Base-by-base conservation (phyloP, 345 rosid genomes). In the Sisymbrium altissimum region DNA sequence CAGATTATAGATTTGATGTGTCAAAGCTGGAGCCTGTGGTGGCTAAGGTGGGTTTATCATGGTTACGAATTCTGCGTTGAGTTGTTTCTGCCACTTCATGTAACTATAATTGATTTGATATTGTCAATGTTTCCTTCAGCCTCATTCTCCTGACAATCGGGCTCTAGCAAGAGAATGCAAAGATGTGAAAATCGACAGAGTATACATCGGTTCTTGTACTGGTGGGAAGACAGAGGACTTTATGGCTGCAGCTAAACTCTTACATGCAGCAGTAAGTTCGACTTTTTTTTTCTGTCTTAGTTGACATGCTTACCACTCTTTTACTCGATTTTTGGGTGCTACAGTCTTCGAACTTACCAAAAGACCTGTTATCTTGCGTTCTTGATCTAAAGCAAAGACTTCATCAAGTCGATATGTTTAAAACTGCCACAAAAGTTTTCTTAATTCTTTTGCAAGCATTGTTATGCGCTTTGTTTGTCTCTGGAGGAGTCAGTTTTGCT, bases 111-210 rank as follows among this genome's bases (percentile, higher is more conserved):
- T 48, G 29, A 56, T 46, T 30, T 71, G 15, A 1, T 71, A 29
- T 13, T 54, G 43, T 69, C 36, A 4, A 48, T 21, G 19, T 30
- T 35, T 27, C 46, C 49, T 82, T 78, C 87, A 95, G 99, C 99
- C 98, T 74, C 96, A 92, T 84, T 95, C 99, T 66, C 99, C 99
- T 74, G 99, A 95, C 73, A 95, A 89, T 38, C 94, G 96, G 6
- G 97, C 97, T 76, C 79, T 90, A 79, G 99, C 98, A 74, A 92
- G 98, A 82, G 98, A 95, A 83, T 95, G 97, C 87, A 88, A 92
- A 84, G 97, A 95, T 82, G 97, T 95, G 79, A 95, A 95, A 83
- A 89, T 95, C 56, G 99, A 92, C 84, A 83, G 99, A 78, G 99
- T 95, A 52, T 95, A 92, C 71, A 95, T 95, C 17, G 99, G 99